Evolutionary conservation across 2,329 filamentous ascomycete genomes (phyloP).

Genomic region (Boeremia exigua): DNA sequence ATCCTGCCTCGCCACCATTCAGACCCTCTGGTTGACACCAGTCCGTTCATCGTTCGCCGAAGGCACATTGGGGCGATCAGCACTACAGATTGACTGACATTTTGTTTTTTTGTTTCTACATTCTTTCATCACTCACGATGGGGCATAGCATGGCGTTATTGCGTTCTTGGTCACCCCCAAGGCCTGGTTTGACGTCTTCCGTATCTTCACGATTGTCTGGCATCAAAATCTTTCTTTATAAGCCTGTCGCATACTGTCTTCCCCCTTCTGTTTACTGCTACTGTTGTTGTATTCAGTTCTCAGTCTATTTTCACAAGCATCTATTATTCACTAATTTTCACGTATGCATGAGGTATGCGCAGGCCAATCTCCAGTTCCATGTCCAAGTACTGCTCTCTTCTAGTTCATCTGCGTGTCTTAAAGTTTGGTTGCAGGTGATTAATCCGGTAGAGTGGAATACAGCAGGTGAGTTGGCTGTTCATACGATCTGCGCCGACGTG

Average conservation of each 20-base stretch:
- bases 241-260: neutral
- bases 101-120: neutral
- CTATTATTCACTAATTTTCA: neutral
- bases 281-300: neutral
- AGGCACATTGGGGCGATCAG: neutral
- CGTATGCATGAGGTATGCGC: neutral
- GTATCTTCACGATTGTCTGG: neutral
- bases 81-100: neutral
- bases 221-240: neutral
- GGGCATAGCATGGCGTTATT: conserved; percentile 2
- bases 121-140: neutral
- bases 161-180: neutral
- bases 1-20: neutral
- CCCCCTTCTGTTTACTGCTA: neutral
- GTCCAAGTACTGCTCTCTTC: conserved; percentile 1
- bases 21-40: neutral
- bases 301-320: neutral
- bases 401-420: neutral
- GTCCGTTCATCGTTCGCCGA: neutral
- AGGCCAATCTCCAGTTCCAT: neutral
- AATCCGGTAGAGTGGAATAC: neutral
- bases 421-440: neutral
- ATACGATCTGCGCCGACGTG: neutral
- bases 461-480: neutral
- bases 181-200: neutral